A percentile compares a stretch with the other conserved stretches of the same genome.
Conservation (phyloP, 805 yeast species). For the Metschnikowia anglica region DNA sequence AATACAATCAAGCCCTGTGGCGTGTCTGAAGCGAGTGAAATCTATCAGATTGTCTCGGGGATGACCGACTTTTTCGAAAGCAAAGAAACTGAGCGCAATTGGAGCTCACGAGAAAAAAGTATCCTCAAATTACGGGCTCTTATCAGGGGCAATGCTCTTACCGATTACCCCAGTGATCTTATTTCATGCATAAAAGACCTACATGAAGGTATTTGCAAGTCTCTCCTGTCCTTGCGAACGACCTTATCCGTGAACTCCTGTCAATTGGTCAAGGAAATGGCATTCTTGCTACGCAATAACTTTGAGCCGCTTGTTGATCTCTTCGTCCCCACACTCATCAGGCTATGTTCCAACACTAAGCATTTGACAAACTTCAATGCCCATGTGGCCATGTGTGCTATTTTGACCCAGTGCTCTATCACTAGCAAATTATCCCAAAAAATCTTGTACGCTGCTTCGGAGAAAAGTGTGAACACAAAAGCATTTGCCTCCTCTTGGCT, state of each 20-base stretch:
- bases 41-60: conserved; percentile 21
- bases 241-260: conserved; percentile 76
- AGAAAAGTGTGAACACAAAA: conserved; percentile 72
- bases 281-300: conserved; percentile 36
- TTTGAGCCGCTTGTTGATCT: conserved; percentile 53
- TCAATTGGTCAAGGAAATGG: conserved; percentile 69
- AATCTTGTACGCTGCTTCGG: conserved; percentile 53
- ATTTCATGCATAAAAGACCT: conserved; percentile 28
- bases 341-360: conserved; percentile 60
- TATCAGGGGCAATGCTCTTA: conserved; percentile 55
- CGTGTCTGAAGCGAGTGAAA: conserved; percentile 24
- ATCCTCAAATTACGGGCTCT: conserved; percentile 58
- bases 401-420: conserved; percentile 56
- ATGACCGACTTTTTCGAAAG: conserved; percentile 50
- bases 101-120: conserved; percentile 69
- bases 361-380: conserved; percentile 61
- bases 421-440: conserved; percentile 51
- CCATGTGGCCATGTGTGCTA: conserved; percentile 51
- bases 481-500: conserved; percentile 70
- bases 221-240: conserved; percentile 75
- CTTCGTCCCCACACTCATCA: conserved; percentile 48
- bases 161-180: conserved; percentile 40
- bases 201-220: conserved; percentile 61
- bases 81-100: conserved; percentile 84
- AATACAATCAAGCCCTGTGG: conserved; percentile 31